Conservation (phyloP, 768 basidiomycete genomes). For the Panaeolus papilionaceus region DNA sequence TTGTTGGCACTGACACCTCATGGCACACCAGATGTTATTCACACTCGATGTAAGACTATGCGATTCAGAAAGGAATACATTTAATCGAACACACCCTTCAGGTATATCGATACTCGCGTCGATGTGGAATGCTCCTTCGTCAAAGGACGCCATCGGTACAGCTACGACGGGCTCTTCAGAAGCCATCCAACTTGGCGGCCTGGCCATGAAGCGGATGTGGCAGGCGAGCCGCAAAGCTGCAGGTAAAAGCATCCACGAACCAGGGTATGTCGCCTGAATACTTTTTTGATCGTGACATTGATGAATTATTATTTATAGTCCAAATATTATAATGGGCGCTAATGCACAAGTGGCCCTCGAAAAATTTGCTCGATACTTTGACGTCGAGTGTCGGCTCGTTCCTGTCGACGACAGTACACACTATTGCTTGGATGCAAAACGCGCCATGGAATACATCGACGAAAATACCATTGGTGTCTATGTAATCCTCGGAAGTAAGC, state of each 20-base stretch:
- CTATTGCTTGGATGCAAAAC: conserved; percentile 62
- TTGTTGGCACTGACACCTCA: conserved; percentile 8
- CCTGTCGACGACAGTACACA: conserved; percentile 52
- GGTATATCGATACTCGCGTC: conserved; percentile 59
- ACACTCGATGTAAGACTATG: conserved; percentile 49
- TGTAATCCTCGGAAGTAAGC: conserved; percentile 50
- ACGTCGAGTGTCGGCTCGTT: conserved; percentile 65
- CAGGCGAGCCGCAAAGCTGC: conserved; percentile 68
- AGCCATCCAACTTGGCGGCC: conserved; percentile 75
- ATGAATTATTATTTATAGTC: conserved; percentile 36
- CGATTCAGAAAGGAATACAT: background rate
- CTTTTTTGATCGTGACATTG: conserved; percentile 5
- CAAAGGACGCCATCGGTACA: conserved; percentile 67
- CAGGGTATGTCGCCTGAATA: conserved; percentile 53
- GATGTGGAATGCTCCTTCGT: conserved; percentile 70
- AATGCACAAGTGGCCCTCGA: conserved; percentile 76
- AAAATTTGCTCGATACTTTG: conserved; percentile 74
- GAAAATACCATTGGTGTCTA: conserved; percentile 78
- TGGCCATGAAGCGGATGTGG: conserved; percentile 78
- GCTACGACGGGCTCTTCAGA: conserved; percentile 76
- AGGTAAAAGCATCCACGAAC: conserved; percentile 74
- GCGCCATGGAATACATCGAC: conserved; percentile 68
- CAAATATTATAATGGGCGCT: conserved; percentile 68
- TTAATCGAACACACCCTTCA: conserved; percentile 21
- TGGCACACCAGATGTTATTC: conserved; percentile 46